phyloP scores from a whole-genome alignment of 768 basidiomycete genomes.

The Lactarius vividus region DNA sequence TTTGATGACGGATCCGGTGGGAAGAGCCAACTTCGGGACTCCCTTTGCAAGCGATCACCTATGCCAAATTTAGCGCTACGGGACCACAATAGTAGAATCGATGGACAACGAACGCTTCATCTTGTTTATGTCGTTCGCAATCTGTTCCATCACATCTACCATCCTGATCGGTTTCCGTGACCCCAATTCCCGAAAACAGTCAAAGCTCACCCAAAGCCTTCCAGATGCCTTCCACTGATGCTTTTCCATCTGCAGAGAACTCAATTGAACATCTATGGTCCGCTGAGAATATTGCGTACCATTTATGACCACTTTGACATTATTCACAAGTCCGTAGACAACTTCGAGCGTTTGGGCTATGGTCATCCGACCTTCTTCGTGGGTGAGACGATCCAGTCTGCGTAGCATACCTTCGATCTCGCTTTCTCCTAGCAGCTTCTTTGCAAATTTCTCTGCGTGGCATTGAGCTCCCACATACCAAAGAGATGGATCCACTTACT shows the following conservation, averaged over 20 bases:
- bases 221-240: not conserved
- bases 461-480: not conserved
- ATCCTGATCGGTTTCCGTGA: too few species aligned
- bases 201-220: not conserved
- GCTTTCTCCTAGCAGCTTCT: not conserved
- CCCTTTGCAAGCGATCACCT: conserved; percentile 1
- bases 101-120: not conserved
- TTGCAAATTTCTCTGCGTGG: not conserved
- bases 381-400: too few species aligned
- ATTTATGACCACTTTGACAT: not conserved
- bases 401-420: not conserved
- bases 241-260: not conserved
- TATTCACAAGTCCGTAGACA: not conserved
- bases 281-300: not conserved
- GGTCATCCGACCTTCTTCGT: too few species aligned
- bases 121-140: not conserved
- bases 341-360: not conserved
- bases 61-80: not conserved
- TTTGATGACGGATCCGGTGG: conserved; percentile 9
- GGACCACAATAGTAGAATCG: not conserved
- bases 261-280: not conserved
- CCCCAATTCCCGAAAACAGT: not conserved
- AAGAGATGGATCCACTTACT: not conserved
- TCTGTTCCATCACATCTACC: not conserved
- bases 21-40: conserved; percentile 1